A percentile compares a stretch with the other conserved stretches of the same genome.
These are phyloP conservation scores for Aspergillus affinis DNA, from an alignment of 495 filamentous ascomycete genomes.

Conservation along the genomic window DNA sequence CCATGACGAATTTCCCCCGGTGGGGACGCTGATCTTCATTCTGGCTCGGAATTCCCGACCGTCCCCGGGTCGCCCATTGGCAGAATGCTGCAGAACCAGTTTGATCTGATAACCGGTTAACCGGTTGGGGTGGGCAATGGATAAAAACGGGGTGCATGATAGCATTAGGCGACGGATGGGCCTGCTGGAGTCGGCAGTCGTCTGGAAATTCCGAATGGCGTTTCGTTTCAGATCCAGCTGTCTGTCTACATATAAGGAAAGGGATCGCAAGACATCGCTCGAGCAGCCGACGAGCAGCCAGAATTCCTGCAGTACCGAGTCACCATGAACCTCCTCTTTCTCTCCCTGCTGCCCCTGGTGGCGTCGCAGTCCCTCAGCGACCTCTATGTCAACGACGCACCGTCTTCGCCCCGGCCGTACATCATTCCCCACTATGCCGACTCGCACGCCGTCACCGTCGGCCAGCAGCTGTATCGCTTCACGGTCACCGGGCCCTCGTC, in stretches of 20 bases:
- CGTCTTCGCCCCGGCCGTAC: slow-evolving; percentile 29
- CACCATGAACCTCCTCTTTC: slow-evolving; percentile 12
- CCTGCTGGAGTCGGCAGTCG: neutral
- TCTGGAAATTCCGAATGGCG: neutral
- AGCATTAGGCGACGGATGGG: neutral
- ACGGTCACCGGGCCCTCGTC: slow-evolving; percentile 44
- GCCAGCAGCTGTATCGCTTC: slow-evolving; percentile 32
- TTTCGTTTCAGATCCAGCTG: neutral
- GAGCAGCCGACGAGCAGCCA: neutral
- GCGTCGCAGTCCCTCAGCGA: slow-evolving; percentile 7
- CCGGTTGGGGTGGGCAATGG: neutral
- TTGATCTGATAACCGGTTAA: neutral
- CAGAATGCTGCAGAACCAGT: neutral
- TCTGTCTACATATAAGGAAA: neutral
- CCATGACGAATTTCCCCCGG: neutral
- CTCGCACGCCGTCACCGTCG: slow-evolving; percentile 30
- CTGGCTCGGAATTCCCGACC: slow-evolving; percentile 6
- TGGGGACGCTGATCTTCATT: slow-evolving; percentile 6
- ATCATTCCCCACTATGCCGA: slow-evolving; percentile 33
- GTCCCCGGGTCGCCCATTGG: neutral
- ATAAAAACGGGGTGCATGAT: no score
- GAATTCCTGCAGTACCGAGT: neutral
- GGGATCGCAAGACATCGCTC: neutral
- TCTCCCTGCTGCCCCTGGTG: slow-evolving; percentile 6
- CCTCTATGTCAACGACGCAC: slow-evolving; percentile 27